Conservation (phyloP, 805 yeast genomes). For the Metschnikowia lachancei region DNA sequence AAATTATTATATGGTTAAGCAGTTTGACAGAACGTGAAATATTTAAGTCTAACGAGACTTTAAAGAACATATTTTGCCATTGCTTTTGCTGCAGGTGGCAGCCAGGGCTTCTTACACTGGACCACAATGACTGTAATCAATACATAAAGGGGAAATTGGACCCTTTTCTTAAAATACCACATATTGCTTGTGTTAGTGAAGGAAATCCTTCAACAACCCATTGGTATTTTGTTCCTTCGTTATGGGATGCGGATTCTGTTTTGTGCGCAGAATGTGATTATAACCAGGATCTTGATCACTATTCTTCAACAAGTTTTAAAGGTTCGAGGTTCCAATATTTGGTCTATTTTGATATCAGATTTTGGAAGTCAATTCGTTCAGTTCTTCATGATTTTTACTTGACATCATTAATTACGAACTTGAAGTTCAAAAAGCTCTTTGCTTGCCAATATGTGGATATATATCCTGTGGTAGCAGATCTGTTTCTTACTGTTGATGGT, state of each 20-base stretch:
- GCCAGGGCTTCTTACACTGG: conserved; percentile 39
- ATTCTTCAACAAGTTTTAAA: conserved; percentile 23
- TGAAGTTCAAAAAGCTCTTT: conserved; percentile 52
- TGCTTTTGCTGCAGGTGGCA: conserved; percentile 64
- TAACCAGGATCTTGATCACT: conserved; percentile 30
- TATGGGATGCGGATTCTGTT: conserved; percentile 47
- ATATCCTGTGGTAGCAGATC: conserved; percentile 70
- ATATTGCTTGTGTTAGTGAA: conserved; percentile 18
- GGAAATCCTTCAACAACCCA: conserved; percentile 20
- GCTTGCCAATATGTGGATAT: conserved; percentile 81
- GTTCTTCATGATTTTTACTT: conserved; percentile 63
- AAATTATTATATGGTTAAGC: conserved; percentile 62
- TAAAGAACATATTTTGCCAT: conserved; percentile 51
- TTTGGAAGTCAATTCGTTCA: conserved; percentile 63
- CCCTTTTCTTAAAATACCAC: conserved; percentile 37
- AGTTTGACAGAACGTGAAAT: conserved; percentile 56
- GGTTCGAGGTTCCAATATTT: conserved; percentile 61
- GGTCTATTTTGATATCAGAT: conserved; percentile 63
- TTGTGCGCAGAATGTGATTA: conserved; percentile 50
- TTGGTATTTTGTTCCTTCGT: conserved; percentile 40
- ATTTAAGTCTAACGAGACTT: conserved; percentile 45
- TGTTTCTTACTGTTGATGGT: conserved; percentile 70
- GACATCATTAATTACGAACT: conserved; percentile 60
- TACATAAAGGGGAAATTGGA: conserved; percentile 36
- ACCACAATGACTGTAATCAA: conserved; percentile 9